Evolutionary conservation across 2,329 filamentous ascomycete genomes (phyloP), one percentile per base, ranked within the genome.

Genomic region (Penicillium concentricum): DNA sequence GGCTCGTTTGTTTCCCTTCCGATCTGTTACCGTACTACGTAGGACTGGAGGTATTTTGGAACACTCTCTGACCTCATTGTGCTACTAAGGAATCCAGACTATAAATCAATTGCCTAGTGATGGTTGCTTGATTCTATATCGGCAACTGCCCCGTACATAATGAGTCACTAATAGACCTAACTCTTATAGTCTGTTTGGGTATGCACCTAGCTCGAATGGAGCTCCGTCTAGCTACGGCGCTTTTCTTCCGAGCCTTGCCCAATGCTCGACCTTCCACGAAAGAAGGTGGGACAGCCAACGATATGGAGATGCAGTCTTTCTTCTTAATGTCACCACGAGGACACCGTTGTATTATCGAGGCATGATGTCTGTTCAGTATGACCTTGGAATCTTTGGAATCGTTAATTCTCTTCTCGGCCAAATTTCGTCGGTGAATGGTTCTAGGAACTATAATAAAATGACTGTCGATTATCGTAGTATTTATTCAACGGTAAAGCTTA

Each of bases 201-300:
- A 83, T 85, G 6, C 87, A 90, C 63, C 83, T 90, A 60, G 87
- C 88, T 0, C 72, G 75, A 22, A 83, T 83, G 70, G 83, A 86
- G 63, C 64, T 86, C 30, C 75, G 82, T 9, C 76, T 83, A 35
- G 81, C 76, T 0, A 74, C 78, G 0, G 79, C 81, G 0, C 71
- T 77, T 5, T 83, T 87, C 67, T 84, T 85, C 65, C 73, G 76
- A 3, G 45, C 49, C 12, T 71, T 71, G 15, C 67, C 70, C 1
- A 30, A 54, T 5, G 66, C 67, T 4, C 55, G 39, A 4, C 24
- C 65, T 0, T 71, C 68, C 2, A 38, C 42, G 0, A 56, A 51
- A 22, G 65, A 71, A 35, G 62, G 62, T 0, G 70, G 71, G 68
- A 52, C 26, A 0, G 70, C 78, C 15, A 67, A 70, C 30, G 76